phyloP scores from a whole-genome alignment of 177 flowering plant species.

The Vitis hybrid region DNA sequence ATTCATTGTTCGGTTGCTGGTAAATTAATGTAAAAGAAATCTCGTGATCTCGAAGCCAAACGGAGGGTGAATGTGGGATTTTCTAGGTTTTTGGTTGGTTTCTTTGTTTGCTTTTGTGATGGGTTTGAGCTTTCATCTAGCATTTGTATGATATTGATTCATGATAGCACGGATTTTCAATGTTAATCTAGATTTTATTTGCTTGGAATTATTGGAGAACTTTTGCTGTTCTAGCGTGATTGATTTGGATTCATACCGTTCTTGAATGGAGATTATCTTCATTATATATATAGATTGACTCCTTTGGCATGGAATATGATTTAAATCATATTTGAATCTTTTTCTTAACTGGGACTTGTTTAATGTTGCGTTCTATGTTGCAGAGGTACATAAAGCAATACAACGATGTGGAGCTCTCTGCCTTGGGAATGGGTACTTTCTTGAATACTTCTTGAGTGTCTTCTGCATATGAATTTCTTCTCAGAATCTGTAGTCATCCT shows the following conservation, averaged over 20 bases:
- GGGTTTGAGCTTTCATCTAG: too few relatives aligned
- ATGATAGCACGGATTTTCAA: too few relatives aligned
- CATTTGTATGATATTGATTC: too few relatives aligned
- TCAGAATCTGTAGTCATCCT: neutral
- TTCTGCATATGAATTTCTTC: neutral
- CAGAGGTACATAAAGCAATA: constrained; percentile 52
- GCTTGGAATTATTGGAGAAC: too few relatives aligned
- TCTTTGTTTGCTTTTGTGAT: neutral
- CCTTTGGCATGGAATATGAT: too few relatives aligned
- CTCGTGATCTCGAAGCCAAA: too few relatives aligned
- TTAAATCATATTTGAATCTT: neutral
- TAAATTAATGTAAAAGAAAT: neutral
- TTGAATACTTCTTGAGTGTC: neutral
- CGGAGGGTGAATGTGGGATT: too few relatives aligned
- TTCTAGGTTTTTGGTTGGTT: too few relatives aligned
- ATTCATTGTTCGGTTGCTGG: neutral
- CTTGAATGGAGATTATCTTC: neutral
- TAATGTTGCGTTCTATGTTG: constrained; percentile 7
- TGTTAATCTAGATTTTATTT: too few relatives aligned
- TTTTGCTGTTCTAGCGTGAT: too few relatives aligned
- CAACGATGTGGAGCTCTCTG: constrained; percentile 56
- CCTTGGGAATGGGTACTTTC: constrained; percentile 58
- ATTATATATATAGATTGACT: neutral
- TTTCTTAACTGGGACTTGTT: neutral
- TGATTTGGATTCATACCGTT: neutral